Evolutionary conservation across 75 land plant species (phyloP), one percentile per base, ranked within the genome.

Genomic region (Ceratopteris richardii): DNA sequence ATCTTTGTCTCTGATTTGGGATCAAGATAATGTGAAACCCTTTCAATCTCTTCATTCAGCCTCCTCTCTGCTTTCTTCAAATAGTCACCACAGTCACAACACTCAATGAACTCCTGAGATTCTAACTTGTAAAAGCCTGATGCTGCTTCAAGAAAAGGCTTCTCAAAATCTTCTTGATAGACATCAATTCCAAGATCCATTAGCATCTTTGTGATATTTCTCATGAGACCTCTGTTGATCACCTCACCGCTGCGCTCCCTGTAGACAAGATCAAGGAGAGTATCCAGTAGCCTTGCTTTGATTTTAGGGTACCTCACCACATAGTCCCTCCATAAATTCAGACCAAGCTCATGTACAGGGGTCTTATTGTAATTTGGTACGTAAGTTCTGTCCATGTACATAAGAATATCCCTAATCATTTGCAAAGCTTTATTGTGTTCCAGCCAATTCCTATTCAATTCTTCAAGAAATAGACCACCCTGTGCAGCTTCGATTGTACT

Each of bases 361-460:
- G 87, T 85, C 63, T 81, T 89, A 46, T 77, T 81, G 40, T 54
- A 69, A 60, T 69, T 83, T 21, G 79, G 77, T 23, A 89, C 85
- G 63, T 68, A 93, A 11, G 98, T 93, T 42, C 98, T 67, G 70
- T 93, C 98, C 98, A 93, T 93, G 78, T 93, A 93, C 98, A 93
- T 93, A 52, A 93, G 55, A 71, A 93, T 93, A 70, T 93, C 98
- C 21, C 98, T 73, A n/a, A 93, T 89, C 98, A 93, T 93, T 50
- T 93, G 96, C 68, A 93, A 65, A 41, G 98, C 96, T 58, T 93
- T 93, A 61, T 93, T 93, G 57, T 93, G 96, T 33, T 93, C 98
- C 9, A 40, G 52, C 98, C 96, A 93, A 57, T 93, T 83, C 51
- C 76, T 61, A 60, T 93, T 86, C 42, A 93, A 75, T 77, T 93